A percentile compares a stretch with the other conserved stretches of the same genome.
Evolutionary conservation across 2,329 filamentous ascomycete species (phyloP).

Genomic region (Eutypa lata): DNA sequence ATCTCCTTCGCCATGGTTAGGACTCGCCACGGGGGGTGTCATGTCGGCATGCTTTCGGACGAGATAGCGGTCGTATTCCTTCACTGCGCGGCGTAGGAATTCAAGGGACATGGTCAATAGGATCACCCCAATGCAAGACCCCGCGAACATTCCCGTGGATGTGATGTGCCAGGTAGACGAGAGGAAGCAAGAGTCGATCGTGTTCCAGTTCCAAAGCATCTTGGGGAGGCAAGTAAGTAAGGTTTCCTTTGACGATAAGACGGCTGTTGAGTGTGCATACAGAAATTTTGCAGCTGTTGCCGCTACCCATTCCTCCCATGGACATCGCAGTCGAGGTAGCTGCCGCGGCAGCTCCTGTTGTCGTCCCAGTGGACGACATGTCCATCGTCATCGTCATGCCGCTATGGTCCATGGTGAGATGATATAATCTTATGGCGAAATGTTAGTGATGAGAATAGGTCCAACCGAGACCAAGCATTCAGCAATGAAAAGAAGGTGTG

Average conservation of each 20-base stretch:
- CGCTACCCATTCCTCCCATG: conserved; percentile 11
- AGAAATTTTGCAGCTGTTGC: conserved; percentile 38
- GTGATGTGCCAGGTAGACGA: conserved; percentile 66
- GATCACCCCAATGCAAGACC: conserved; percentile 74
- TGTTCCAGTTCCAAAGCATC: conserved; percentile 83
- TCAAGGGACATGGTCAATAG: conserved; percentile 73
- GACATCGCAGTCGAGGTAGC: conserved; percentile 2
- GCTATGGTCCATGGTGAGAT: background rate
- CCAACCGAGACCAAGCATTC: no score
- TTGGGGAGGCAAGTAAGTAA: conserved; percentile 24
- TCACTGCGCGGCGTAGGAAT: conserved; percentile 64
- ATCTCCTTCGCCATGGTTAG: background rate
- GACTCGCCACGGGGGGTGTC: conserved; percentile 7
- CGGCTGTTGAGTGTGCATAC: conserved; percentile 23
- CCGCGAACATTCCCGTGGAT: conserved; percentile 70
- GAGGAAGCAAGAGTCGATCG: conserved; percentile 71
- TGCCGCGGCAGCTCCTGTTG: conserved; percentile 6
- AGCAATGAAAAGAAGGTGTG: no score
- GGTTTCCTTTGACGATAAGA: conserved; percentile 6
- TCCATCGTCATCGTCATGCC: conserved; percentile 10
- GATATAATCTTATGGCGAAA: no score
- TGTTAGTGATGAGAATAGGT: no score
- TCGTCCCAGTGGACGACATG: conserved; percentile 14
- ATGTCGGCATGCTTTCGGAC: conserved; percentile 48
- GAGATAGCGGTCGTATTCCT: conserved; percentile 70